Conservation (phyloP, 805 yeast species). For the Kregervanrija delftensis region DNA sequence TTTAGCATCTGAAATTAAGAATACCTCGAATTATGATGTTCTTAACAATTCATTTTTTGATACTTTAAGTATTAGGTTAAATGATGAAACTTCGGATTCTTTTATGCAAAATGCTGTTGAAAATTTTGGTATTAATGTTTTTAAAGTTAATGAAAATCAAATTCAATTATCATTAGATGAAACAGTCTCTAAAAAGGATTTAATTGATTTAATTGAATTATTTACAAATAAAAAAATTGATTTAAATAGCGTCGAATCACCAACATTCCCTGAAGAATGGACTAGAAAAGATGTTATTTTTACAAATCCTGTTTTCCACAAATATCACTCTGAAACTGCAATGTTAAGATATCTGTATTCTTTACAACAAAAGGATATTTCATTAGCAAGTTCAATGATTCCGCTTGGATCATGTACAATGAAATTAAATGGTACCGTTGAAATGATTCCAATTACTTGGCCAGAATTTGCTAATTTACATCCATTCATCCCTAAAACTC, state of each 20-base stretch:
- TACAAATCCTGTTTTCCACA: slow-evolving; percentile 71
- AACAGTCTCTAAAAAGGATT: slow-evolving; percentile 61
- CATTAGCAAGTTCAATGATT: slow-evolving; percentile 94
- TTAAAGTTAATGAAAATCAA: slow-evolving; percentile 51
- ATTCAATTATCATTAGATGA: slow-evolving; percentile 89
- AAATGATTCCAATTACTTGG: slow-evolving; percentile 91
- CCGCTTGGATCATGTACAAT: slow-evolving; percentile 97
- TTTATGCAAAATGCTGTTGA: slow-evolving; percentile 52
- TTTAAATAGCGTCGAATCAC: slow-evolving; percentile 29
- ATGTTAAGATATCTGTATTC: slow-evolving; percentile 85
- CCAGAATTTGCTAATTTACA: slow-evolving; percentile 86
- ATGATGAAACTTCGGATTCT: slow-evolving; percentile 45
- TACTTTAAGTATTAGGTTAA: slow-evolving; percentile 64
- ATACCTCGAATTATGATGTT: slow-evolving; percentile 39
- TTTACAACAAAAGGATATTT: slow-evolving; percentile 81
- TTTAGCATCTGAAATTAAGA: slow-evolving; percentile 52
- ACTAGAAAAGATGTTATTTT: slow-evolving; percentile 55
- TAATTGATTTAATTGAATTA: slow-evolving; percentile 47
- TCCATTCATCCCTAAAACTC: slow-evolving; percentile 87
- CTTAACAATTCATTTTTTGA: slow-evolving; percentile 60
- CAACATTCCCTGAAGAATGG: slow-evolving; percentile 42
- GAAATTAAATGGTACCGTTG: slow-evolving; percentile 93
- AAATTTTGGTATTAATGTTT: slow-evolving; percentile 66
- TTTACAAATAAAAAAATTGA: slow-evolving; percentile 41
- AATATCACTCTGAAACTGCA: slow-evolving; percentile 90